Evolutionary conservation across 2,329 filamentous ascomycete genomes (phyloP).

Genomic region (Alternaria metachromatica): DNA sequence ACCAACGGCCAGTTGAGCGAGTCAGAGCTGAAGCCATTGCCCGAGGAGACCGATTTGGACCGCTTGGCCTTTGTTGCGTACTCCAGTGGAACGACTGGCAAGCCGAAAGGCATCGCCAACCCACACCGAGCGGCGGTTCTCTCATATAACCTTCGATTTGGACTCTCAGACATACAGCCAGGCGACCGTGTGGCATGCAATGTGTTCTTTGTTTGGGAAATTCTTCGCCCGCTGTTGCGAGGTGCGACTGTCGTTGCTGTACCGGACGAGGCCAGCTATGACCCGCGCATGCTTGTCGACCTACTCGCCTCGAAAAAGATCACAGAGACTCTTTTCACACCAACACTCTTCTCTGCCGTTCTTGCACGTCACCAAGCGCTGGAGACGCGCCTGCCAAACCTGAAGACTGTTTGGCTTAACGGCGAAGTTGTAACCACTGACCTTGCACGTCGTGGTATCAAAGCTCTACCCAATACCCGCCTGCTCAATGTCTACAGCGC

Average conservation of each 20-base stretch:
- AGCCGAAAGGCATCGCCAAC: slow-evolving; percentile 83
- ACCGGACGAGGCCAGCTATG: slow-evolving; percentile 78
- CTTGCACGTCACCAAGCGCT: slow-evolving; percentile 73
- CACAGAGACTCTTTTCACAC: slow-evolving; percentile 85
- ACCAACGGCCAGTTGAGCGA: slow-evolving; percentile 46
- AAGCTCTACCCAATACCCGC: slow-evolving; percentile 71
- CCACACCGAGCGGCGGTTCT: slow-evolving; percentile 75
- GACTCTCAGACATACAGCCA: slow-evolving; percentile 70
- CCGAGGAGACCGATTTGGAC: slow-evolving; percentile 72
- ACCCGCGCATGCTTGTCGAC: slow-evolving; percentile 75
- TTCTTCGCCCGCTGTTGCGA: slow-evolving; percentile 75
- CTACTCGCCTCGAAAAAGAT: slow-evolving; percentile 69
- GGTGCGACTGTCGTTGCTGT: slow-evolving; percentile 79
- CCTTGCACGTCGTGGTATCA: slow-evolving; percentile 71
- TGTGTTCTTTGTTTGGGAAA: slow-evolving; percentile 88
- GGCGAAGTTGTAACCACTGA: slow-evolving; percentile 84
- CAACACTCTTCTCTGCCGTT: slow-evolving; percentile 77
- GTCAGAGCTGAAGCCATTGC: slow-evolving; percentile 58
- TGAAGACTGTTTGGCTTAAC: slow-evolving; percentile 79
- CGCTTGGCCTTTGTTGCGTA: slow-evolving; percentile 81
- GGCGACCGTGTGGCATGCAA: slow-evolving; percentile 86
- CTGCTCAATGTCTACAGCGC: slow-evolving; percentile 83
- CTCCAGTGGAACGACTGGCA: slow-evolving; percentile 78
- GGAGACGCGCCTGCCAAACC: slow-evolving; percentile 66
- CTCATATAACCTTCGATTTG: slow-evolving; percentile 77